A percentile compares a stretch with the other conserved stretches of the same genome.
Conservation (phyloP, 129 eudicot genomes). For the Pittosporum tobira region DNA sequence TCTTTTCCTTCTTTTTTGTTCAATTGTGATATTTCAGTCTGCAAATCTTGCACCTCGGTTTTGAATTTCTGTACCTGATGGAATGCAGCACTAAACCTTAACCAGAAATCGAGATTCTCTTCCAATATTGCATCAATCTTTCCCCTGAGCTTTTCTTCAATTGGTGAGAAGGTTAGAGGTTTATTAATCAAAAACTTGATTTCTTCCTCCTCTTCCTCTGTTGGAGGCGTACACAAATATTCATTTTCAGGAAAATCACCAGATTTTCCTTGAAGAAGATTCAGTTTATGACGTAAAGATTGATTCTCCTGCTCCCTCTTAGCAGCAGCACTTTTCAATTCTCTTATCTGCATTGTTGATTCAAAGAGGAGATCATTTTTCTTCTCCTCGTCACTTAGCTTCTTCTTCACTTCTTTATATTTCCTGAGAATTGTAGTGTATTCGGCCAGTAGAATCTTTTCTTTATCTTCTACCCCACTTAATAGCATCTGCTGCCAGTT, state of each 20-base stretch:
- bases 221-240: background rate
- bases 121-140: conserved; percentile 56
- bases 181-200: conserved; percentile 19
- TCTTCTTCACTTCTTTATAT: conserved; percentile 61
- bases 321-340: conserved; percentile 29
- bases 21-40: conserved; percentile 29
- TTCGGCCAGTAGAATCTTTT: conserved; percentile 54
- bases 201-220: conserved; percentile 31
- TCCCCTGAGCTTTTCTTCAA: conserved; percentile 58
- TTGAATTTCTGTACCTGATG: conserved; percentile 59
- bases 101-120: conserved; percentile 73
- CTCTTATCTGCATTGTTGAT: conserved; percentile 30
- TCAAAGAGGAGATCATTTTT: conserved; percentile 37
- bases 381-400: conserved; percentile 52
- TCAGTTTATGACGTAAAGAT: conserved; percentile 39
- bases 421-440: conserved; percentile 54
- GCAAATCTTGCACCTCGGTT: conserved; percentile 45
- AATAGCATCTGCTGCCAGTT: conserved; percentile 55
- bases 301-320: conserved; percentile 56
- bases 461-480: conserved; percentile 59
- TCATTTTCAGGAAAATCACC: conserved; percentile 14
- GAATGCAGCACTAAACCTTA: conserved; percentile 54
- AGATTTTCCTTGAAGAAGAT: conserved; percentile 21
- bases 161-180: conserved; percentile 29
- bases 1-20: conserved; percentile 25